phyloP scores from a whole-genome alignment of 2,329 filamentous ascomycete genomes.

The Clathrospora elynae region DNA sequence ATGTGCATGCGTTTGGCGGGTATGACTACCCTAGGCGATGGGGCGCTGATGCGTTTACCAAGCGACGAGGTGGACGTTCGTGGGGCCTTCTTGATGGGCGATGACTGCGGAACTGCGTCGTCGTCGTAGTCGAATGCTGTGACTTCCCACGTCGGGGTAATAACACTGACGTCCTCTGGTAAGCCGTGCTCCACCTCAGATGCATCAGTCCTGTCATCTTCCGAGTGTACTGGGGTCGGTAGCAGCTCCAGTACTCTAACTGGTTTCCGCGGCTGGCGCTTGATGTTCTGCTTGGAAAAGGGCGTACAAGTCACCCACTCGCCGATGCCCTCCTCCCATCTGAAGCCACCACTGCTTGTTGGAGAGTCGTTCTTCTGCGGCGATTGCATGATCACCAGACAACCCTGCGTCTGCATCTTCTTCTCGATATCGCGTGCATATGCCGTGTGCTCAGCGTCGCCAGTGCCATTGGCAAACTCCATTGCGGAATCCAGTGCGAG shows the following conservation, averaged over 20 bases:
- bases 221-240: conserved; percentile 37
- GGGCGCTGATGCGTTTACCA: conserved; percentile 33
- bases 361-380: conserved; percentile 39
- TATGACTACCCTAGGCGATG: conserved; percentile 39
- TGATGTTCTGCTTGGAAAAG: conserved; percentile 31
- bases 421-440: conserved; percentile 41
- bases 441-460: conserved; percentile 32
- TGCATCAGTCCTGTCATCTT: conserved; percentile 16
- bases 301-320: conserved; percentile 55
- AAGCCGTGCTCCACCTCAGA: conserved; percentile 22
- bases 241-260: conserved; percentile 31
- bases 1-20: conserved; percentile 24
- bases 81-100: conserved; percentile 28
- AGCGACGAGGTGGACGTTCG: conserved; percentile 17
- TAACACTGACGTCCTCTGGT: conserved; percentile 3
- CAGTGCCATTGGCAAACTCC: conserved; percentile 44
- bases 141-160: conserved; percentile 16
- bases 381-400: conserved; percentile 32
- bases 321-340: conserved; percentile 54
- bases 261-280: conserved; percentile 19
- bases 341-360: conserved; percentile 37
- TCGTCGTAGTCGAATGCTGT: conserved; percentile 21
- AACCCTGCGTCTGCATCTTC: conserved; percentile 37
- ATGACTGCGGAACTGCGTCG: conserved; percentile 31
- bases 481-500: conserved; percentile 45